A percentile compares a stretch with the other conserved stretches of the same genome.
Evolutionary conservation across 768 basidiomycete species (phyloP).

Genomic region (Lactifluus piperatus): DNA sequence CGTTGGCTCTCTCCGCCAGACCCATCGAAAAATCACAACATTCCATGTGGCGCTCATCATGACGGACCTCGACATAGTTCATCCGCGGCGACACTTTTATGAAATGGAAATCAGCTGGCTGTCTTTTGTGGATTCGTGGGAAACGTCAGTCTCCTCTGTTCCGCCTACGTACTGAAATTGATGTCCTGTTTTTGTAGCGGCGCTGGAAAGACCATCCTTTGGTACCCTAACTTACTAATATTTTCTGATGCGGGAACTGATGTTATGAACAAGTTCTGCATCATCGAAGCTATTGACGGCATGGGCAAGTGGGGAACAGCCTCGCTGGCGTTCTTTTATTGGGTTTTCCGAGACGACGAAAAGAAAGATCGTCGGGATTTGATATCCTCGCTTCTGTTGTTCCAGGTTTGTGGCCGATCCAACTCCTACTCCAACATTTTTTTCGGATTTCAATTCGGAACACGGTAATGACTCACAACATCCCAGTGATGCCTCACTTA

Average conservation of each 20-base stretch:
- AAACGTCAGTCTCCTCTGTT: background rate
- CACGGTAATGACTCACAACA: background rate
- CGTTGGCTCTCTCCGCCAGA: conserved; percentile 3
- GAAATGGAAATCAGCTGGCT: background rate
- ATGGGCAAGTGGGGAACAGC: background rate
- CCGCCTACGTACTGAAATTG: background rate
- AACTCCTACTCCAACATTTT: background rate
- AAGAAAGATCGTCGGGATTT: background rate
- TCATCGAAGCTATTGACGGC: background rate
- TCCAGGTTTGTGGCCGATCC: background rate
- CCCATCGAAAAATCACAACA: background rate
- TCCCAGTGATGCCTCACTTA: background rate
- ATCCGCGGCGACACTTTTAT: background rate
- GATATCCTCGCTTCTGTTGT: background rate
- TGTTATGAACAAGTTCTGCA: background rate
- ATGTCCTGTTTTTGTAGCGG: background rate
- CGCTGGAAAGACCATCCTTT: background rate
- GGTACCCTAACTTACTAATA: background rate
- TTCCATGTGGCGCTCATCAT: background rate
- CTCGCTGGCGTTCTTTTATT: background rate
- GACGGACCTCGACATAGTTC: background rate
- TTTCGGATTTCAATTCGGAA: background rate
- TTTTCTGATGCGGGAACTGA: background rate
- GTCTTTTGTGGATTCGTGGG: background rate
- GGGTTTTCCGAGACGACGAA: background rate